phyloP scores from a whole-genome alignment of 1,284 basidiomycete genomes.

The Trametes sp. region DNA sequence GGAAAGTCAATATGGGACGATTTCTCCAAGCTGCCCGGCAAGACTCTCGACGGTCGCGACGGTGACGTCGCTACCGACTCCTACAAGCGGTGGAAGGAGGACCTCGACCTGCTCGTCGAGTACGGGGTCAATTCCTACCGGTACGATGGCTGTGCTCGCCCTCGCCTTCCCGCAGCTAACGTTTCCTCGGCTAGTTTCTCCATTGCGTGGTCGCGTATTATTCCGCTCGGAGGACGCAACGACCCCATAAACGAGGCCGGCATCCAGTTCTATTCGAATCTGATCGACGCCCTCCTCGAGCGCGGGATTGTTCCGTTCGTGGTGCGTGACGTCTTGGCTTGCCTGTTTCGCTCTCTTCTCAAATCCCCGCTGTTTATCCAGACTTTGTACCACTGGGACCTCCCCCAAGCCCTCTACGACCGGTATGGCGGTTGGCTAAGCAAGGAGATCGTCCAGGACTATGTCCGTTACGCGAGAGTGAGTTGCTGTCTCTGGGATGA shows the following conservation, averaged over 20 bases:
- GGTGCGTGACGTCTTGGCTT: conserved; percentile 48
- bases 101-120: conserved; percentile 65
- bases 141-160: conserved; percentile 15
- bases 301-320: conserved; percentile 74
- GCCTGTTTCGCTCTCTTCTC: conserved; percentile 10
- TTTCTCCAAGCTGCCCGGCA: conserved; percentile 71
- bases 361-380: conserved; percentile 37
- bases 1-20: conserved; percentile 80
- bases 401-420: conserved; percentile 74
- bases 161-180: neutral
- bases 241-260: conserved; percentile 77
- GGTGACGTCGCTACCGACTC: conserved; percentile 79
- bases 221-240: conserved; percentile 71
- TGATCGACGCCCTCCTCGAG: conserved; percentile 72
- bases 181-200: conserved; percentile 55
- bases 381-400: conserved; percentile 85
- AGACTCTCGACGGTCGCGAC: conserved; percentile 68
- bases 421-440: conserved; percentile 80
- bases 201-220: conserved; percentile 77
- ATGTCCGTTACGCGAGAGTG: conserved; percentile 67
- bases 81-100: conserved; percentile 72
- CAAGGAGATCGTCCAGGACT: conserved; percentile 71
- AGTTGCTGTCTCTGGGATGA: conserved; percentile 17
- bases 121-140: conserved; percentile 48
- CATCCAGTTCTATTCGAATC: conserved; percentile 70